Conservation (phyloP, 1,284 basidiomycete species). For the Fomitopsis pinicola region DNA sequence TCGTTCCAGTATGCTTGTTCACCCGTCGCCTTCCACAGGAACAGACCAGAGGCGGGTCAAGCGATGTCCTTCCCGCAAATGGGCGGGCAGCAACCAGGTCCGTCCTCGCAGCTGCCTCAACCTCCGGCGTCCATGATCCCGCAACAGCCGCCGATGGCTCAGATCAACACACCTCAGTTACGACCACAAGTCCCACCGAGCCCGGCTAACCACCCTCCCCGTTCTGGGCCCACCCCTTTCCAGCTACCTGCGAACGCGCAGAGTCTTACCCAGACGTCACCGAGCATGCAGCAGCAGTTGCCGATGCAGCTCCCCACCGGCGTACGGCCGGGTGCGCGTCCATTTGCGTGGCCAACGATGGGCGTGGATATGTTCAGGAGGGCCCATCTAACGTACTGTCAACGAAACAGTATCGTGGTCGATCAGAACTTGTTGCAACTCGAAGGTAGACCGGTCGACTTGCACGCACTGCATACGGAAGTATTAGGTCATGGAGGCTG, state of each 20-base stretch:
- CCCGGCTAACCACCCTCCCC: slow-evolving; percentile 9
- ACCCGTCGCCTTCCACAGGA: neutral
- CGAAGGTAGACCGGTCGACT: slow-evolving; percentile 51
- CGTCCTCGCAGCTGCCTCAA: slow-evolving; percentile 10
- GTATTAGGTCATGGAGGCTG: slow-evolving; percentile 56
- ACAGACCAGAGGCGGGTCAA: neutral
- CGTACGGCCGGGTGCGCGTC: neutral
- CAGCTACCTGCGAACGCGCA: slow-evolving; percentile 6
- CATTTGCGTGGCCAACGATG: slow-evolving; percentile 5
- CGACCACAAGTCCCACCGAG: slow-evolving; percentile 9
- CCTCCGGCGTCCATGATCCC: slow-evolving; percentile 6
- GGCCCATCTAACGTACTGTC: slow-evolving; percentile 44
- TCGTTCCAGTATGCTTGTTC: neutral
- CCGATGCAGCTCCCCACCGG: neutral
- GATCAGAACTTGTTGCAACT: slow-evolving; percentile 38
- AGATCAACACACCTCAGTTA: slow-evolving; percentile 16
- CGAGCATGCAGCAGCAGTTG: slow-evolving; percentile 6
- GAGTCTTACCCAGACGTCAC: slow-evolving; percentile 7
- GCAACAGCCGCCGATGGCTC: slow-evolving; percentile 10
- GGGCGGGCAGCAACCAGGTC: slow-evolving; percentile 8
- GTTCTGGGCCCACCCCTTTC: slow-evolving; percentile 11
- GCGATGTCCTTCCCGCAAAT: neutral
- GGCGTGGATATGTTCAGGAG: slow-evolving; percentile 45
- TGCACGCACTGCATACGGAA: slow-evolving; percentile 50
- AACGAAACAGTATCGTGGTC: slow-evolving; percentile 34